Percentiles rank a stretch among this genome's conserved stretches.
Conservation (phyloP, 768 basidiomycete genomes). For the Butyriboletus loyo region DNA sequence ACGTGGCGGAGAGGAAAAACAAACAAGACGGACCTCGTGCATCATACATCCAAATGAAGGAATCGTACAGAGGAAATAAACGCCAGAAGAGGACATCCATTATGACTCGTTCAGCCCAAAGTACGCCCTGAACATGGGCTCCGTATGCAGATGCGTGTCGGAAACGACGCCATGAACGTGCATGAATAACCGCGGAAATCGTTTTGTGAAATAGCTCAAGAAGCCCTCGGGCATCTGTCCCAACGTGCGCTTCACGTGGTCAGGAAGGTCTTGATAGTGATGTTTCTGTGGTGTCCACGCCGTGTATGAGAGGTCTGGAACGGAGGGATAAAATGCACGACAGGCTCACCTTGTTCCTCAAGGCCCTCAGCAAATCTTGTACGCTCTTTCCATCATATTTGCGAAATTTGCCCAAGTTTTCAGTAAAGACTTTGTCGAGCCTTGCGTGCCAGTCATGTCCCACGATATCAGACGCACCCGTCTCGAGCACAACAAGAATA, state of each 20-base stretch:
- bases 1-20: background rate
- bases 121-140: conserved; percentile 90
- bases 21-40: background rate
- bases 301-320: conserved; percentile 8
- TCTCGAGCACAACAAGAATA: conserved; percentile 72
- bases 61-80: background rate
- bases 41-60: background rate
- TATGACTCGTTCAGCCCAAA: conserved; percentile 65
- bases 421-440: conserved; percentile 86
- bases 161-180: conserved; percentile 87
- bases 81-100: background rate
- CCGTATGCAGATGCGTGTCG: conserved; percentile 65
- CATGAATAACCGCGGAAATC: conserved; percentile 89
- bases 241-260: conserved; percentile 82
- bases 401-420: conserved; percentile 94
- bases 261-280: conserved; percentile 96
- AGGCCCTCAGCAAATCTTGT: conserved; percentile 86
- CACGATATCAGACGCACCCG: conserved; percentile 63
- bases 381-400: conserved; percentile 93
- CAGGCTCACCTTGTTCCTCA: conserved; percentile 85
- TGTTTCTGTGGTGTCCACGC: conserved; percentile 69
- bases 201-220: conserved; percentile 86
- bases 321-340: background rate
- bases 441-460: conserved; percentile 88
- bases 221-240: conserved; percentile 93